These are phyloP conservation scores for Strobilomyces dryophilus DNA, from an alignment of 768 basidiomycete genomes.

Conservation along the genomic window DNA sequence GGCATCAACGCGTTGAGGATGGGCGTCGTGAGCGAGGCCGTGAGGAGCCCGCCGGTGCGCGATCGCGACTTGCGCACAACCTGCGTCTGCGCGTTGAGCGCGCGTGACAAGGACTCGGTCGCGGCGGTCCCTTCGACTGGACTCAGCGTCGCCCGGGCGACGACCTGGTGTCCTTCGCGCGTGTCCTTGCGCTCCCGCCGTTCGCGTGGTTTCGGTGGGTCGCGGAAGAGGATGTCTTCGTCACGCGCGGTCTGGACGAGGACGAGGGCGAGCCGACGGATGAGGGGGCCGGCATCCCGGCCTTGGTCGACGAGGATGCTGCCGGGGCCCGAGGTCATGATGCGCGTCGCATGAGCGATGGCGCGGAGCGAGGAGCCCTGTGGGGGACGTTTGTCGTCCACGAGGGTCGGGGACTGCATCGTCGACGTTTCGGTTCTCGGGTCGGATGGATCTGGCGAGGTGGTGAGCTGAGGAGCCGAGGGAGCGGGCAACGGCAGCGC, in stretches of 20 bases:
- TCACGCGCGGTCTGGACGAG: conserved; percentile 69
- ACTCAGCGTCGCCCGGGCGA: conserved; percentile 42
- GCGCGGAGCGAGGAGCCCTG: conserved; percentile 73
- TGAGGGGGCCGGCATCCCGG: conserved; percentile 54
- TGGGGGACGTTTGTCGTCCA: conserved; percentile 28
- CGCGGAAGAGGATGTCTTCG: conserved; percentile 45
- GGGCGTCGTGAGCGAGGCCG: conserved; percentile 48
- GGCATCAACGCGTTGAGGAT: conserved; percentile 57
- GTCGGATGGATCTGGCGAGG: conserved; percentile 20
- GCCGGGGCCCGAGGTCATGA: conserved; percentile 78
- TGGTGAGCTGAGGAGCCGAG: conserved; percentile 28
- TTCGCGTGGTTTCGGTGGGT: conserved; percentile 40
- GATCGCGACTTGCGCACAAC: conserved; percentile 33
- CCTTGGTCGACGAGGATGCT: conserved; percentile 75
- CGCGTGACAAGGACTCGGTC: conserved; percentile 42
- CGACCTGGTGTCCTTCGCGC: conserved; percentile 23
- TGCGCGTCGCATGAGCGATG: conserved; percentile 76
- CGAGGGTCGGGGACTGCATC: conserved; percentile 22
- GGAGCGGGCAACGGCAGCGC: conserved; percentile 15
- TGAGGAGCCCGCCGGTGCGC: conserved; percentile 34
- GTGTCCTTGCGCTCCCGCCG: conserved; percentile 36
- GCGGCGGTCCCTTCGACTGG: conserved; percentile 40
- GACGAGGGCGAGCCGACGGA: conserved; percentile 60
- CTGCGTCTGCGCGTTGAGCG: conserved; percentile 38
- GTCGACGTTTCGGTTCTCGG: conserved; percentile 25